phyloP scores from a whole-genome alignment of 73 alveolate species.

The Symbiodinium natans region DNA sequence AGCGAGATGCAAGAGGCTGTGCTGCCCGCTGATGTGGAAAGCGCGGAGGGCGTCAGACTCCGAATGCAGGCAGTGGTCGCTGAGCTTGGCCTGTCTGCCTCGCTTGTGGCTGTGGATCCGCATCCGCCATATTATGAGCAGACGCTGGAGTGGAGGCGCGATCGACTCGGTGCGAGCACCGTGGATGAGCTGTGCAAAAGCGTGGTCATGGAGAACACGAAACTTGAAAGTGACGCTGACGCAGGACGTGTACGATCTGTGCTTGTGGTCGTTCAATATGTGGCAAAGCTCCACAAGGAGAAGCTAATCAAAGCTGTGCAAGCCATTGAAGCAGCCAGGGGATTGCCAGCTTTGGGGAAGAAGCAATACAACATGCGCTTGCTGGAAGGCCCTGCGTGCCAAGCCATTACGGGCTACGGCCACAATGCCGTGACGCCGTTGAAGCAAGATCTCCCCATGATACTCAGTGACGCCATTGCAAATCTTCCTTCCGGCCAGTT shows the following conservation, averaged over 20 bases:
- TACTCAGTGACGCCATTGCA: conserved; percentile 40
- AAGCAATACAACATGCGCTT: conserved; percentile 74
- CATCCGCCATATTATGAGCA: conserved; percentile 68
- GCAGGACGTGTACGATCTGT: conserved; percentile 67
- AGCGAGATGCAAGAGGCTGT: background rate
- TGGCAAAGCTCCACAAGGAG: conserved; percentile 83
- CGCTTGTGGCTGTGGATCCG: conserved; percentile 49
- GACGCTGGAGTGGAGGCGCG: conserved; percentile 68
- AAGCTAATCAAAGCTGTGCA: conserved; percentile 42
- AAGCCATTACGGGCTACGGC: conserved; percentile 71
- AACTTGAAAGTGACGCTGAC: conserved; percentile 16
- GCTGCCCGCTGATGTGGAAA: background rate
- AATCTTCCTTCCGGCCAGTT: conserved; percentile 42
- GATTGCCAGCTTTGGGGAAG: conserved; percentile 60
- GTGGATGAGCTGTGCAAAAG: conserved; percentile 88
- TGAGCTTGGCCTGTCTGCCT: background rate
- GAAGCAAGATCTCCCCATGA: conserved; percentile 71
- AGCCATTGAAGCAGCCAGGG: conserved; percentile 40
- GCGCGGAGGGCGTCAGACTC: background rate
- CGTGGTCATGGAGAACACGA: conserved; percentile 74
- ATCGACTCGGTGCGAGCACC: conserved; percentile 24
- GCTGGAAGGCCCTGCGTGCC: conserved; percentile 56
- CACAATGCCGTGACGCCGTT: conserved; percentile 69
- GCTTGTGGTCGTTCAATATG: conserved; percentile 79
- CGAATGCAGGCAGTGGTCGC: background rate